Evolutionary conservation across 2,329 filamentous ascomycete genomes (phyloP).

Genomic region (Cladophialophora carrionii): DNA sequence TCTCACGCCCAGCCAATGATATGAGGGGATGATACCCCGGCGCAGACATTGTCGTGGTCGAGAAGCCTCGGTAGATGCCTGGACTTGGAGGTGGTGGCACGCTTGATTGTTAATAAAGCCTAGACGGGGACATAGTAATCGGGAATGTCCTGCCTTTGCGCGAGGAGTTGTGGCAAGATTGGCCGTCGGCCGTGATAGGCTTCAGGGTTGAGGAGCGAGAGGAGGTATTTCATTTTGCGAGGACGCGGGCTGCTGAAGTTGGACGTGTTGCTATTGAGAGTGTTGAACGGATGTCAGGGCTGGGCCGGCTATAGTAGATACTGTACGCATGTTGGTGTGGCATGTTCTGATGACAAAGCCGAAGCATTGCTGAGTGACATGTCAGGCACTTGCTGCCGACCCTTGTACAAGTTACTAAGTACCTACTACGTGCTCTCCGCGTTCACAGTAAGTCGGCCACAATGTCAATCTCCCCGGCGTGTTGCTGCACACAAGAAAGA

Average conservation of each 20-base stretch:
- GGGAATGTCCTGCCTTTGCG: not conserved
- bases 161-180: not conserved
- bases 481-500: too few relatives aligned
- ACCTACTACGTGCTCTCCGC: not conserved
- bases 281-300: not conserved
- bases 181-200: not conserved
- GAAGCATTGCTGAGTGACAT: not conserved
- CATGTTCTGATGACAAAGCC: not conserved
- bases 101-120: constrained; percentile 12
- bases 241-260: too few relatives aligned
- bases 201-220: not conserved
- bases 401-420: too few relatives aligned
- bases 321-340: not conserved
- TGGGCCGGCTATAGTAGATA: not conserved
- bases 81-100: not conserved
- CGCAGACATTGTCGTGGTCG: not conserved
- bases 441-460: too few relatives aligned
- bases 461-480: too few relatives aligned
- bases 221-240: not conserved
- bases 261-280: not conserved
- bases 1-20: not conserved
- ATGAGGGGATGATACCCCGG: not conserved
- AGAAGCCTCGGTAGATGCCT: constrained; percentile 2
- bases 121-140: constrained; percentile 1
- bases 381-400: not conserved